Conservation (phyloP, 805 yeast genomes). For the Ogataea kodamae region DNA sequence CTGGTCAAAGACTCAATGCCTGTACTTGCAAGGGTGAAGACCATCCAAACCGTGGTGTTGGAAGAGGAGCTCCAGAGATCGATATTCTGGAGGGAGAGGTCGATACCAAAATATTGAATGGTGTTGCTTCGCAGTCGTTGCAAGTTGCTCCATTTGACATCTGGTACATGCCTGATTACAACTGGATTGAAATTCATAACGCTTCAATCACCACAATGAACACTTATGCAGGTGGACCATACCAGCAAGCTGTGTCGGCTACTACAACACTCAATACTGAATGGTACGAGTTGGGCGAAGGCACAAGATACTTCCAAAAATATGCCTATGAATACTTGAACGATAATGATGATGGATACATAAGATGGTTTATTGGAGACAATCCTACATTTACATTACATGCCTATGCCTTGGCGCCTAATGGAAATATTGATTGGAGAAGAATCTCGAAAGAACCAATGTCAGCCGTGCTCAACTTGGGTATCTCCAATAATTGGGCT, state of each 20-base stretch:
- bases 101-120: conserved; percentile 46
- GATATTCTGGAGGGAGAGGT: conserved; percentile 87
- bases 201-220: conserved; percentile 72
- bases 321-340: conserved; percentile 77
- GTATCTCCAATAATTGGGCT: conserved; percentile 90
- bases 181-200: conserved; percentile 71
- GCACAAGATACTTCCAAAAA: conserved; percentile 55
- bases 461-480: conserved; percentile 84
- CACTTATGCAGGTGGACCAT: conserved; percentile 87
- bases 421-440: conserved; percentile 87
- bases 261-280: conserved; percentile 70
- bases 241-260: conserved; percentile 89
- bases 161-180: conserved; percentile 91
- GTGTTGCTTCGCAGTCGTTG: conserved; percentile 86
- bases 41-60: conserved; percentile 84
- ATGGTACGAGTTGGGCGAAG: conserved; percentile 74
- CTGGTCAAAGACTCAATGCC: conserved; percentile 73
- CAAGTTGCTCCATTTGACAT: conserved; percentile 93
- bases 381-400: conserved; percentile 71
- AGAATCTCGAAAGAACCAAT: conserved; percentile 85
- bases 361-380: conserved; percentile 84
- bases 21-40: conserved; percentile 83
- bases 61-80: conserved; percentile 95
- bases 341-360: conserved; percentile 67
- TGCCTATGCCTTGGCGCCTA: conserved; percentile 77